Evolutionary conservation across 1,139 yeast species (phyloP).

Genomic region (Suhomyces taliae): DNA sequence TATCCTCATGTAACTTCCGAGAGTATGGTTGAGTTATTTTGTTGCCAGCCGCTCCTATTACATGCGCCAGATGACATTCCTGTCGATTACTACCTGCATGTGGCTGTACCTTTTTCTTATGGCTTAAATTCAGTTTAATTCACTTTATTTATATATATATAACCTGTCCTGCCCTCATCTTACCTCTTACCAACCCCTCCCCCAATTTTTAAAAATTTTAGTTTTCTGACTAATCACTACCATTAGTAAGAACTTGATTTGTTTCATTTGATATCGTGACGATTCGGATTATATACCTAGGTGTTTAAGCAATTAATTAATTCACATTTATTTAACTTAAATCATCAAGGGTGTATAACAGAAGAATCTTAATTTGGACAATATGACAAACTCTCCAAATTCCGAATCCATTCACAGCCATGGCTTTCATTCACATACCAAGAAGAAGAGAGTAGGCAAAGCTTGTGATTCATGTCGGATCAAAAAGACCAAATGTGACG

Average conservation of each 20-base stretch:
- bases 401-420: conserved; percentile 3
- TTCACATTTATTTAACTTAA: too few relatives aligned
- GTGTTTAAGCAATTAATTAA: not conserved
- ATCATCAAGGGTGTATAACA: not conserved
- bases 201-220: not conserved
- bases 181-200: not conserved
- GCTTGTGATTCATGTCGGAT: conserved; percentile 81
- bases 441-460: conserved; percentile 73
- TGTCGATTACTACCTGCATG: too few relatives aligned
- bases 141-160: not conserved
- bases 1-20: not conserved
- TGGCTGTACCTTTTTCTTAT: too few relatives aligned
- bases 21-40: conserved; percentile 1
- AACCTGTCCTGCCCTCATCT: not conserved
- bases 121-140: too few relatives aligned
- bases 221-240: not conserved
- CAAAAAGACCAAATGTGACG: conserved; percentile 76
- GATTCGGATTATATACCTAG: too few relatives aligned
- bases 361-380: not conserved
- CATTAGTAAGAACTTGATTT: too few relatives aligned
- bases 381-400: conserved; percentile 8
- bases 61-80: too few relatives aligned
- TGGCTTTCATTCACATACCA: conserved; percentile 16
- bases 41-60: conserved; percentile 1
- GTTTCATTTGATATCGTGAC: too few relatives aligned